Base-by-base conservation (phyloP, 345 rosid species). In the Salix viminalis region DNA sequence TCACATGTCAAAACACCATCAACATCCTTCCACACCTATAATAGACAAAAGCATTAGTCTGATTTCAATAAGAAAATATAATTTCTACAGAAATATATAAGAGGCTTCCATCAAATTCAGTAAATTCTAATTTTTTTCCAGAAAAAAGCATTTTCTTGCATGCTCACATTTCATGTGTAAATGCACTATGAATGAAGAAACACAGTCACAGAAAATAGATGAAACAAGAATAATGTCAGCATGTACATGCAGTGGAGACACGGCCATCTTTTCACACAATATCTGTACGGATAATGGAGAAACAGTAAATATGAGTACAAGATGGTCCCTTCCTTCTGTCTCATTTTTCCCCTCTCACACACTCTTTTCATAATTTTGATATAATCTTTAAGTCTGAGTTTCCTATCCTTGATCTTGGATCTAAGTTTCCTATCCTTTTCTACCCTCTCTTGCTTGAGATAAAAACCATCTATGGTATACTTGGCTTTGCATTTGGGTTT, bases 1-100 rank as follows among this genome's bases (percentile, higher is more conserved):
- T 96, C 99, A 69, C 99, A 96, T 62, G 99, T 96, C 83, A 96
- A 84, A 83, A 94, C 99, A 79, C 99, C 99, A 81, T 96, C 99
- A 71, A 96, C 99, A 86, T 96, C 99, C 85, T 96, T 96, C 99
- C 99, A 96, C 84, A 96, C 99, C 99, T 96, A 84, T 34, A 73
- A 71, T 75, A 44, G 64, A 64, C 52, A 7, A 24, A 56, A 39
- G 18, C 28, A 36, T 68, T 14, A 37, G 37, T 72, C 19, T 16
- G 28, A 32, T 74, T 71, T 80, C 23, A 62, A 80, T 48, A 2
- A 44, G 10, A 65, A 73, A 24, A 79, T 52, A 21, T 23, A 75
- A 71, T 16, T 62, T 12, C 11, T 23, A 70, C 24, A 10, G 14
- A 68, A 77, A 77, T 26, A 1, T 4, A 61, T 52, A 6, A 73